These are phyloP conservation scores for Saccharomyces hybrid DNA, from an alignment of 1,139 yeast species.

Conservation along the genomic window DNA sequence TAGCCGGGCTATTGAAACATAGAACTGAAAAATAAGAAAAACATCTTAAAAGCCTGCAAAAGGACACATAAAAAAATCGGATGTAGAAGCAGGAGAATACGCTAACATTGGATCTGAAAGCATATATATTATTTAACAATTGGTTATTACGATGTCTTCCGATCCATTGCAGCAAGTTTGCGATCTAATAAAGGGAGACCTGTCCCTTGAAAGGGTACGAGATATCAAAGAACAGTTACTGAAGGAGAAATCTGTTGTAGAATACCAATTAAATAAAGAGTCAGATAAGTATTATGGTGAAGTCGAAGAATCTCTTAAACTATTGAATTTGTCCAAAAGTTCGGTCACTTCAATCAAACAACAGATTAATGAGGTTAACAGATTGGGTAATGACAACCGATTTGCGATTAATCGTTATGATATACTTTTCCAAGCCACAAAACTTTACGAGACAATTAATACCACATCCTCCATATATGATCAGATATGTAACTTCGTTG, in stretches of 20 bases:
- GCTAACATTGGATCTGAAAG: neutral
- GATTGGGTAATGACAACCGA: constrained; percentile 47
- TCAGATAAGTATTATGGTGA: constrained; percentile 33
- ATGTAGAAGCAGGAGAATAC: neutral
- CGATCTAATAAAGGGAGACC: constrained; percentile 25
- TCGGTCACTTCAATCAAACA: constrained; percentile 43
- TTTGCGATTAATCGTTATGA: constrained; percentile 50
- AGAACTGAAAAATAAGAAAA: neutral
- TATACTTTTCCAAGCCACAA: constrained; percentile 53
- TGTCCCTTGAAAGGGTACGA: constrained; percentile 24
- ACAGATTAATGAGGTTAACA: constrained; percentile 53
- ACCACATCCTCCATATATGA: constrained; percentile 60
- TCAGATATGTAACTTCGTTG: constrained; percentile 53
- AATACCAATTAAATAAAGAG: constrained; percentile 57
- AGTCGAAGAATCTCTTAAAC: constrained; percentile 22
- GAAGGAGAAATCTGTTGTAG: constrained; percentile 66
- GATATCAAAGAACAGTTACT: constrained; percentile 46
- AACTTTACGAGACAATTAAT: constrained; percentile 62
- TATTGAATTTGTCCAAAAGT: constrained; percentile 31
- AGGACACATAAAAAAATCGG: neutral
- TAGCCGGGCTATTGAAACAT: neutral
- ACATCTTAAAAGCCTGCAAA: neutral
- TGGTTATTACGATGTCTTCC: constrained; percentile 8
- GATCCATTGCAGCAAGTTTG: constrained; percentile 16
- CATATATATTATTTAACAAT: neutral